Conservation (phyloP, 352 stramenopile genomes). For the Pythium grandisporangium region DNA sequence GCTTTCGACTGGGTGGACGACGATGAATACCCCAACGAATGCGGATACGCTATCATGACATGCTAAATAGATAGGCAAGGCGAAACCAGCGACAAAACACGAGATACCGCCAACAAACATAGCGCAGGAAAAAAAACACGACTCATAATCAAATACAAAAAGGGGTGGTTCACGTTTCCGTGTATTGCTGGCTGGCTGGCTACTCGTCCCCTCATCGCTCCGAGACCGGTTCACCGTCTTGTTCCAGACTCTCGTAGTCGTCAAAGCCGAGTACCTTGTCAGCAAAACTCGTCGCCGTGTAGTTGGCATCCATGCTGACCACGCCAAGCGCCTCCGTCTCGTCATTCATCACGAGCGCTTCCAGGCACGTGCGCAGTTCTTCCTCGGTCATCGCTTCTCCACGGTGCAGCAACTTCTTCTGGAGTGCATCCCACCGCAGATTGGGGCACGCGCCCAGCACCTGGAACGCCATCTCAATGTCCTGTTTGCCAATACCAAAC, state of each 20-base stretch:
- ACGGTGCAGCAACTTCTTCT: constrained; percentile 46
- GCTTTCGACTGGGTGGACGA: constrained; percentile 5
- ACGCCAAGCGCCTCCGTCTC: constrained; percentile 5
- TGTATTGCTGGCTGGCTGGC: too few relatives aligned
- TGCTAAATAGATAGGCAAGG: too few relatives aligned
- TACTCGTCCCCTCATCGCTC: too few relatives aligned
- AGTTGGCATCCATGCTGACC: constrained; percentile 28
- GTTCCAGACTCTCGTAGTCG: constrained; percentile 45
- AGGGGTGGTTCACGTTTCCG: too few relatives aligned
- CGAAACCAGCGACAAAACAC: too few relatives aligned
- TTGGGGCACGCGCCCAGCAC: constrained; percentile 20
- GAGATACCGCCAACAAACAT: too few relatives aligned
- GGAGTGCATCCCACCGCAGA: constrained; percentile 57
- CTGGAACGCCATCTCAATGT: constrained; percentile 74
- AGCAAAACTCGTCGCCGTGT: constrained; percentile 60
- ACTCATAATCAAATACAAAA: too few relatives aligned
- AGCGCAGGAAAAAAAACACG: too few relatives aligned
- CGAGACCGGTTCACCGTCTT: too few relatives aligned
- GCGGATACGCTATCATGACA: constrained; percentile 17
- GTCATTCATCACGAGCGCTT: constrained; percentile 43
- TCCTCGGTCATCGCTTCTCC: constrained; percentile 77
- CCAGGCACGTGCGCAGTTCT: constrained; percentile 75
- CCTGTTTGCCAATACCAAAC: constrained; percentile 67
- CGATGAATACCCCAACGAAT: constrained; percentile 11
- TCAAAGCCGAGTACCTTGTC: constrained; percentile 87